Evolutionary conservation across 2,329 filamentous ascomycete species (phyloP).

Genomic region (Aaosphaeria pasadenensis): DNA sequence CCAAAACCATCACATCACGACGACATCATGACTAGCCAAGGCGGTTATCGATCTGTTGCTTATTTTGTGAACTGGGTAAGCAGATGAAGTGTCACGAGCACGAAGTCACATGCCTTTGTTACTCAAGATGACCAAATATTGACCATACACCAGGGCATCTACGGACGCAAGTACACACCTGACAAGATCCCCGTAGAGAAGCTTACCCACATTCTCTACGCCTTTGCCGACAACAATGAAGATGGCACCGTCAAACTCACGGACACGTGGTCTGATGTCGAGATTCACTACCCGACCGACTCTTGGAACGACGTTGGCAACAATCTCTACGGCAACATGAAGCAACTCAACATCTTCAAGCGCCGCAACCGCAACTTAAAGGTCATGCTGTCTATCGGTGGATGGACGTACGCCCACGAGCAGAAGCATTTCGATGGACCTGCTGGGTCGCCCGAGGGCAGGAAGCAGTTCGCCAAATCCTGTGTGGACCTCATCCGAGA

Average conservation of each 20-base stretch:
- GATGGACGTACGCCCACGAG: slow-evolving; percentile 67
- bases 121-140: background rate
- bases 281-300: slow-evolving; percentile 61
- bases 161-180: slow-evolving; percentile 79
- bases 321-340: slow-evolving; percentile 74
- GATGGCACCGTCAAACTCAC: slow-evolving; percentile 62
- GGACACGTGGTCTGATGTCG: slow-evolving; percentile 32
- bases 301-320: slow-evolving; percentile 63
- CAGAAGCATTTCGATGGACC: slow-evolving; percentile 69
- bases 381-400: slow-evolving; percentile 77
- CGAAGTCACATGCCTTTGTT: background rate
- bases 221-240: slow-evolving; percentile 85
- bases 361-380: slow-evolving; percentile 74
- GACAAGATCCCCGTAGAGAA: slow-evolving; percentile 78
- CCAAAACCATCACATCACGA: background rate
- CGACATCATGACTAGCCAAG: slow-evolving; percentile 16
- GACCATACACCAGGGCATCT: slow-evolving; percentile 62
- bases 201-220: slow-evolving; percentile 85
- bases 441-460: slow-evolving; percentile 59
- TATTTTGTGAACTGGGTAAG: slow-evolving; percentile 70
- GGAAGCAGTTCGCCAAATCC: slow-evolving; percentile 64
- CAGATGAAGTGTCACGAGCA: background rate
- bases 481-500: slow-evolving; percentile 76
- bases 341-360: slow-evolving; percentile 75
- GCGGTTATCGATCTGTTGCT: slow-evolving; percentile 64